A percentile compares a stretch with the other conserved stretches of the same genome.
Evolutionary conservation across 805 yeast genomes (phyloP).

Genomic region (Suhomyces kilbournensis): DNA sequence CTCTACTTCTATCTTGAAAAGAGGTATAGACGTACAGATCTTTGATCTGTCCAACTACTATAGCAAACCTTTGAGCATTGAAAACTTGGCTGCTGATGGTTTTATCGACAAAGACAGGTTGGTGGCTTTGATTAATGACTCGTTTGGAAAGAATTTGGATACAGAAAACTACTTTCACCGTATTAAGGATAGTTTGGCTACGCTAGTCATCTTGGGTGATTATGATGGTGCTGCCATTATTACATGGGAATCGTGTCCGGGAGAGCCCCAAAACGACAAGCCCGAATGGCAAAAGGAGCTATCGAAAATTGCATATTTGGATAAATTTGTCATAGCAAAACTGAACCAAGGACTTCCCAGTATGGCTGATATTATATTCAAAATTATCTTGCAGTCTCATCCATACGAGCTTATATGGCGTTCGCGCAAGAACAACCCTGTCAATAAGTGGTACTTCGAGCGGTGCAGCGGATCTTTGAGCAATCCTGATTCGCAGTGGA

Average conservation of each 20-base stretch:
- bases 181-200: conserved; percentile 64
- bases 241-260: conserved; percentile 63
- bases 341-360: conserved; percentile 88
- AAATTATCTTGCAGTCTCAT: conserved; percentile 65
- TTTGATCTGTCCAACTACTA: conserved; percentile 27
- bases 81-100: conserved; percentile 33
- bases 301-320: conserved; percentile 68
- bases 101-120: conserved; percentile 56
- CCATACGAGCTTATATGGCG: conserved; percentile 85
- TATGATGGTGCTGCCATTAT: conserved; percentile 94
- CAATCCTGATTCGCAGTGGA: conserved; percentile 35
- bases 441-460: conserved; percentile 97
- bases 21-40: conserved; percentile 62
- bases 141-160: conserved; percentile 72
- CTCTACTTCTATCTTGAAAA: conserved; percentile 75
- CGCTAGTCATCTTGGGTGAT: conserved; percentile 83
- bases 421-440: conserved; percentile 81
- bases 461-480: conserved; percentile 69
- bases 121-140: conserved; percentile 64
- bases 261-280: neutral
- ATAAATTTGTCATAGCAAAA: conserved; percentile 88
- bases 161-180: conserved; percentile 63
- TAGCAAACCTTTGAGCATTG: conserved; percentile 36
- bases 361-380: conserved; percentile 89
- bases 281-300: conserved; percentile 10